Percentiles rank a stretch among this genome's conserved stretches.
These are phyloP conservation scores for Kockiozyma suomiensis DNA, from an alignment of 805 yeast genomes.

Conservation along the genomic window DNA sequence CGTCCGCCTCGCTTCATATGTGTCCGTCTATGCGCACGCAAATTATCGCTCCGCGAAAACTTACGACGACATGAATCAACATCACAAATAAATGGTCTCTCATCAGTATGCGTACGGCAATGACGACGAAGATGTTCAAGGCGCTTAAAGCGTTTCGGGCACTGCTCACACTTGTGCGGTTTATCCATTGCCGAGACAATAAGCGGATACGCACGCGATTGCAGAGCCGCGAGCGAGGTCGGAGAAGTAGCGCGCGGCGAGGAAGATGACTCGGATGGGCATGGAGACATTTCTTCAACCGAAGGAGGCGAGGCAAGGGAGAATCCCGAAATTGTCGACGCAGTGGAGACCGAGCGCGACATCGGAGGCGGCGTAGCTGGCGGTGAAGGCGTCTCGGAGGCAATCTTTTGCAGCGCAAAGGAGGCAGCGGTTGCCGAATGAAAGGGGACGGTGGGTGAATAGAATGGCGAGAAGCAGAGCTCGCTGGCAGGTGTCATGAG, in stretches of 20 bases:
- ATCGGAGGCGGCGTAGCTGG: slow-evolving; percentile 33
- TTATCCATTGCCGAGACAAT: slow-evolving; percentile 37
- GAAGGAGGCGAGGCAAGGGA: slow-evolving; percentile 11
- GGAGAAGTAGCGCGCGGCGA: slow-evolving; percentile 3
- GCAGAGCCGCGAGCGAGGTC: background rate
- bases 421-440: slow-evolving; percentile 31
- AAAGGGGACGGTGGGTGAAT: slow-evolving; percentile 18
- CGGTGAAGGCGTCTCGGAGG: slow-evolving; percentile 30
- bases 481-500: slow-evolving; percentile 23
- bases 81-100: slow-evolving; percentile 64
- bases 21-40: slow-evolving; percentile 74
- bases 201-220: slow-evolving; percentile 17
- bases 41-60: slow-evolving; percentile 57
- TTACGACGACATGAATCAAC: slow-evolving; percentile 45
- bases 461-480: slow-evolving; percentile 22
- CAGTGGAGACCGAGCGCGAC: slow-evolving; percentile 17
- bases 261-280: slow-evolving; percentile 1
- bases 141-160: slow-evolving; percentile 46
- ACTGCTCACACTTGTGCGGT: slow-evolving; percentile 44
- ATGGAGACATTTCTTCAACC: slow-evolving; percentile 4
- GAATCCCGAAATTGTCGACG: slow-evolving; percentile 12
- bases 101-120: slow-evolving; percentile 72
- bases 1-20: slow-evolving; percentile 55
- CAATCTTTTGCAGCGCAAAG: slow-evolving; percentile 27
- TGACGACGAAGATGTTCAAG: slow-evolving; percentile 55